Percentiles rank a stretch among this genome's conserved stretches.
Evolutionary conservation across 495 filamentous ascomycete genomes (phyloP).

Genomic region (Hypoxylon cercidicola): DNA sequence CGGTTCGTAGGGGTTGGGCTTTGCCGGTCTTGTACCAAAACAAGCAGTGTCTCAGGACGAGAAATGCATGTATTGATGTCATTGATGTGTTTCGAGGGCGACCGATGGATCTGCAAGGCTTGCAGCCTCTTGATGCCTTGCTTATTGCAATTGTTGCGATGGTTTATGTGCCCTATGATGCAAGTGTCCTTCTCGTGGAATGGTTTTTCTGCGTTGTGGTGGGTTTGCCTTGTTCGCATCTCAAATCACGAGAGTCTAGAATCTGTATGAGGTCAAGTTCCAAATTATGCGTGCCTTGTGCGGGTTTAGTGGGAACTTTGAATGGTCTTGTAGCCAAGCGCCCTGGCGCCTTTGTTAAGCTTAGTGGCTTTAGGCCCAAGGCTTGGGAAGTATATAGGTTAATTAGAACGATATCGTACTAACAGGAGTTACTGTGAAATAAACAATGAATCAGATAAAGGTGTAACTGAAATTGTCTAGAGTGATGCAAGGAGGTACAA

Average conservation of each 20-base stretch:
- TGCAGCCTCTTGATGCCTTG: too few relatives aligned
- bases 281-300: too few relatives aligned
- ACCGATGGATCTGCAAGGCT: neutral
- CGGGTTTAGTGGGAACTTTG: too few relatives aligned
- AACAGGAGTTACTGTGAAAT: neutral
- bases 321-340: too few relatives aligned
- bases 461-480: too few relatives aligned
- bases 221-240: neutral
- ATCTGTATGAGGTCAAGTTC: too few relatives aligned
- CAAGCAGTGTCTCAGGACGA: neutral
- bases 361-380: neutral
- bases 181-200: neutral
- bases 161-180: neutral
- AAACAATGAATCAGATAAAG: neutral
- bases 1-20: neutral
- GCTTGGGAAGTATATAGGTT: neutral
- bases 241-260: too few relatives aligned
- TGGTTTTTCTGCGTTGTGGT: too few relatives aligned
- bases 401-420: neutral
- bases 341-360: neutral
- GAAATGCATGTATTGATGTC: constrained; percentile 1
- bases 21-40: constrained; percentile 3
- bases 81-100: constrained; percentile 1
- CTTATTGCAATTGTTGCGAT: too few relatives aligned
- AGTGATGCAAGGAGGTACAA: neutral